These are phyloP conservation scores for Leccinum olivaceopallidum DNA, from an alignment of 768 basidiomycete genomes.

Conservation along the genomic window DNA sequence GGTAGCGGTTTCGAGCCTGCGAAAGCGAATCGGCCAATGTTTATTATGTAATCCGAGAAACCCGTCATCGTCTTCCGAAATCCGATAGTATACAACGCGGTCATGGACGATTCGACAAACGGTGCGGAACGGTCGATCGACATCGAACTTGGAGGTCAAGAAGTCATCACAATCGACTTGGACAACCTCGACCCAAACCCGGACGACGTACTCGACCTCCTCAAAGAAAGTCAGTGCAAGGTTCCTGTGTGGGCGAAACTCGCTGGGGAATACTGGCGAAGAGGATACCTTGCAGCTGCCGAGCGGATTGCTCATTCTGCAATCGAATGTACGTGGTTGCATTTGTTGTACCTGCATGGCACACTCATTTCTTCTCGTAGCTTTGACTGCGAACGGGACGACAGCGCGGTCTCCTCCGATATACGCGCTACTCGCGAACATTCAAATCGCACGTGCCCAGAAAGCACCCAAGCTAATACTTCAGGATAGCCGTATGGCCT, in stretches of 20 bases:
- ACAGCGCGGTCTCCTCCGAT: constrained; percentile 64
- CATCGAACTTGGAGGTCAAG: constrained; percentile 79
- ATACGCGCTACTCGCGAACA: constrained; percentile 81
- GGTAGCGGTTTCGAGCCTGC: too few species aligned
- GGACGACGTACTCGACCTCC: constrained; percentile 70
- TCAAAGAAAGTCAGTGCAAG: constrained; percentile 70
- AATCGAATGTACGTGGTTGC: constrained; percentile 54
- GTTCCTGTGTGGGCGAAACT: constrained; percentile 80
- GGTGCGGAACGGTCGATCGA: constrained; percentile 48
- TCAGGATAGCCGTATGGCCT: constrained; percentile 64
- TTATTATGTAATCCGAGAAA: neutral
- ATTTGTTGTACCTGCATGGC: neutral
- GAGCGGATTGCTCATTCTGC: constrained; percentile 73
- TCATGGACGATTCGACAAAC: constrained; percentile 23
- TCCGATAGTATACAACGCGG: neutral
- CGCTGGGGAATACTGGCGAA: constrained; percentile 87
- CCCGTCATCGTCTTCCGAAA: neutral
- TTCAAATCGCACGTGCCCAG: constrained; percentile 77
- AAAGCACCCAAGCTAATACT: constrained; percentile 82
- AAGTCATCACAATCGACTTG: constrained; percentile 88
- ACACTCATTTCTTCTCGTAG: constrained; percentile 33
- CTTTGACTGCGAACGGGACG: constrained; percentile 50
- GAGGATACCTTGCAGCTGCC: constrained; percentile 71
- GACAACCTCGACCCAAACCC: constrained; percentile 81
- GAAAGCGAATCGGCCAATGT: too few species aligned